Evolutionary conservation across 345 rosid species (phyloP).

Genomic region (sweet orange (Citrus sinensis)): DNA sequence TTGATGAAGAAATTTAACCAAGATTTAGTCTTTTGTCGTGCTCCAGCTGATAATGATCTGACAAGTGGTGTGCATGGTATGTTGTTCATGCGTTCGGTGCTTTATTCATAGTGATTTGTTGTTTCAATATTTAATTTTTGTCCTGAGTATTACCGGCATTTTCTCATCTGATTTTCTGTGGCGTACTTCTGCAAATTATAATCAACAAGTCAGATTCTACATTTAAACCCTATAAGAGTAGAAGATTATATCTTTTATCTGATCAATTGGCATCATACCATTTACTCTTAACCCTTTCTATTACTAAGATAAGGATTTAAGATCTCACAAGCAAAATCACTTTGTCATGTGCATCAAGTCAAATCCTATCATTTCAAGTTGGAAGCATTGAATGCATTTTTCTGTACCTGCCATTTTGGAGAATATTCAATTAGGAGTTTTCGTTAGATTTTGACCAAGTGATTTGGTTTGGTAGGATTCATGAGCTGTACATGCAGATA

Average conservation of each 20-base stretch:
- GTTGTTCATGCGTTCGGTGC: constrained; percentile 3
- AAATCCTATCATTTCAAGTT: neutral
- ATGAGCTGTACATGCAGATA: neutral
- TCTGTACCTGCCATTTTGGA: neutral
- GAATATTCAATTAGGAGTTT: neutral
- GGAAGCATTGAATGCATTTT: neutral
- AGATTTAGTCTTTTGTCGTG: constrained; percentile 85
- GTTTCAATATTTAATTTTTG: neutral
- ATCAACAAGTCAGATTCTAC: neutral
- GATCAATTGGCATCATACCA: neutral
- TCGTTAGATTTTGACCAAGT: neutral
- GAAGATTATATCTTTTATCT: neutral
- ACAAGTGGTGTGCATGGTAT: constrained; percentile 66
- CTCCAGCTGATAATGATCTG: constrained; percentile 64
- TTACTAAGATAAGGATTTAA: neutral
- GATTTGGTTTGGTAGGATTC: neutral
- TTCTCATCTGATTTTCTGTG: neutral
- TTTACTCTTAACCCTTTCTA: neutral
- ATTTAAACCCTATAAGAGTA: neutral
- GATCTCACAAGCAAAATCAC: neutral
- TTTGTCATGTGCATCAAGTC: neutral
- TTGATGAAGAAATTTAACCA: constrained; percentile 68
- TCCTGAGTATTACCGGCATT: neutral
- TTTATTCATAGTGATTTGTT: neutral
- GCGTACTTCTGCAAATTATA: neutral